A percentile compares a stretch with the other conserved stretches of the same genome.
Evolutionary conservation across 2,329 filamentous ascomycete species (phyloP).

Genomic region (Xylariaceae sp.): DNA sequence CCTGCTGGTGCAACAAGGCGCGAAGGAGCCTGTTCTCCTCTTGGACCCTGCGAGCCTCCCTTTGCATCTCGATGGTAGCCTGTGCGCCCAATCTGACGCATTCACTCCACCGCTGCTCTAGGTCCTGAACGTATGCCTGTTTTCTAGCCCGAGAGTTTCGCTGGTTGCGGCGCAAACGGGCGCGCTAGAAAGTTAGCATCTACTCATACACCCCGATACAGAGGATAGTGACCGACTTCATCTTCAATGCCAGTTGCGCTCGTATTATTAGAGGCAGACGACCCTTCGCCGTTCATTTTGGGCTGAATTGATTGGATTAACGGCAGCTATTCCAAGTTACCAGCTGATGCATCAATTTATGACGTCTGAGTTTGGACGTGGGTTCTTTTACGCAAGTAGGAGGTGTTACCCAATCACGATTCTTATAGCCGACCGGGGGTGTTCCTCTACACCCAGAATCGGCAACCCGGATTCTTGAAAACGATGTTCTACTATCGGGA

Average conservation of each 20-base stretch:
- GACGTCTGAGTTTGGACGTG: too few relatives aligned
- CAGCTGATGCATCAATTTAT: too few relatives aligned
- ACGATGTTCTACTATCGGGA: too few relatives aligned
- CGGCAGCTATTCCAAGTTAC: too few relatives aligned
- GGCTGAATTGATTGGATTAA: background rate
- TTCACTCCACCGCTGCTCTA: conserved; percentile 15
- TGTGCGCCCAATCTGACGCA: conserved; percentile 14
- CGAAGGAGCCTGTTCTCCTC: conserved; percentile 17
- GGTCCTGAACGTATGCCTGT: conserved; percentile 17
- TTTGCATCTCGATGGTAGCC: conserved; percentile 20
- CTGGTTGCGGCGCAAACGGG: conserved; percentile 23
- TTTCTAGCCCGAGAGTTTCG: conserved; percentile 19
- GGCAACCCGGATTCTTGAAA: too few relatives aligned
- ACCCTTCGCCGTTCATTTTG: background rate
- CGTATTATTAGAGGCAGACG: background rate
- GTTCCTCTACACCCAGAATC: too few relatives aligned
- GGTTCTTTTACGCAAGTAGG: too few relatives aligned
- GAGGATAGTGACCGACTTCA: background rate
- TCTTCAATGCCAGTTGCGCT: background rate
- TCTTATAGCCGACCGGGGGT: too few relatives aligned
- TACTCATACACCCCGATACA: background rate
- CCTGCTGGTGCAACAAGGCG: conserved; percentile 4
- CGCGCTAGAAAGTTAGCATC: conserved; percentile 8
- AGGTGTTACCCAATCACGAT: too few relatives aligned
- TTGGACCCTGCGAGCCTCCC: conserved; percentile 12